A percentile compares a stretch with the other conserved stretches of the same genome.
Evolutionary conservation across 2,329 filamentous ascomycete species (phyloP).

Genomic region (Seiridium cupressi): DNA sequence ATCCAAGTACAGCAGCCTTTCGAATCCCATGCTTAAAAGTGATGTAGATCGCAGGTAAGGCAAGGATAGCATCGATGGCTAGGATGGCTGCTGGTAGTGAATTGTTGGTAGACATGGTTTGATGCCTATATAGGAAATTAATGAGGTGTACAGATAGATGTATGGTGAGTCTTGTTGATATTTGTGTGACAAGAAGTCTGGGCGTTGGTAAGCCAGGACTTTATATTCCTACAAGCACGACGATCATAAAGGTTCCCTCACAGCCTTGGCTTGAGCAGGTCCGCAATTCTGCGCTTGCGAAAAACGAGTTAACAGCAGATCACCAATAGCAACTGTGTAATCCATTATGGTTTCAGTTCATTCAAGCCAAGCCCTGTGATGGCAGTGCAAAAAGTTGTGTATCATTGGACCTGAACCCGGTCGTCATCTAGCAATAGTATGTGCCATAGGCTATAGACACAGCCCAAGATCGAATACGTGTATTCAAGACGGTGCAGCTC

Average conservation of each 20-base stretch:
- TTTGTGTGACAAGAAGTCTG: neutral
- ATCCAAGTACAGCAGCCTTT: slow-evolving; percentile 36
- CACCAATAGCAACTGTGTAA: too few relatives aligned
- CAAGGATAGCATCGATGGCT: slow-evolving; percentile 32
- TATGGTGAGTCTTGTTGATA: neutral
- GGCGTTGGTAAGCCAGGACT: neutral
- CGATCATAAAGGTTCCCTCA: neutral
- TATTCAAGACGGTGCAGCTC: too few relatives aligned
- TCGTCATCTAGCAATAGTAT: neutral
- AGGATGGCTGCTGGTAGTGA: slow-evolving; percentile 24
- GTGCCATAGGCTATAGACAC: neutral
- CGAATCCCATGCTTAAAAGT: slow-evolving; percentile 23
- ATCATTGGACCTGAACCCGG: too few relatives aligned
- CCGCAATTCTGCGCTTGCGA: too few relatives aligned
- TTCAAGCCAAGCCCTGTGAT: too few relatives aligned
- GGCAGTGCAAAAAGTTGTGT: too few relatives aligned
- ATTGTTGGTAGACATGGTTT: slow-evolving; percentile 12
- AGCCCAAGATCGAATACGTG: neutral
- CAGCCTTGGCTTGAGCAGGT: too few relatives aligned
- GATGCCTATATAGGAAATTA: neutral
- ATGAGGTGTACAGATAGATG: too few relatives aligned
- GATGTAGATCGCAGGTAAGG: slow-evolving; percentile 27
- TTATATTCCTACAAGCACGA: neutral
- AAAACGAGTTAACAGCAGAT: too few relatives aligned
- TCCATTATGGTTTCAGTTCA: too few relatives aligned